Percentiles rank a stretch among this genome's conserved stretches.
Evolutionary conservation across 2,329 filamentous ascomycete species (phyloP).

Genomic region (Venturiaceae sp.): DNA sequence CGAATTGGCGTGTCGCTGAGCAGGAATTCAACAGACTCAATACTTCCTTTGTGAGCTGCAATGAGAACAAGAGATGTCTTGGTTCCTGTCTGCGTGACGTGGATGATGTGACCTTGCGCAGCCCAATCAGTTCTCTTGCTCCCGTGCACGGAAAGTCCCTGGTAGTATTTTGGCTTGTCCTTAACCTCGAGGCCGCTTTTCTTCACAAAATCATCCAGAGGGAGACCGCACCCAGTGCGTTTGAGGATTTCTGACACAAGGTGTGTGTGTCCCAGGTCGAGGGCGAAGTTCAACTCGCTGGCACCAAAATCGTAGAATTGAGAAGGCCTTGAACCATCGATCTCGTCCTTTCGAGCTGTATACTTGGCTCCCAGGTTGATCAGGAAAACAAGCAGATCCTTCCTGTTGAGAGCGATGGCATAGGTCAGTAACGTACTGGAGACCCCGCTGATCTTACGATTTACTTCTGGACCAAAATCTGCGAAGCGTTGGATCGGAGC

Average conservation of each 20-base stretch:
- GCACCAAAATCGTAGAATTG: conserved; percentile 16
- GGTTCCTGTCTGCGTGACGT: conserved; percentile 9
- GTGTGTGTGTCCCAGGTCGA: conserved; percentile 39
- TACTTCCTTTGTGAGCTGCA: conserved; percentile 45
- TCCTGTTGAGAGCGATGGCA: conserved; percentile 44
- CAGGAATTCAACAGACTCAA: conserved; percentile 71
- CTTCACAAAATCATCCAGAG: conserved; percentile 56
- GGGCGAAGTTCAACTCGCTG: conserved; percentile 28
- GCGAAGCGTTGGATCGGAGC: conserved; percentile 9
- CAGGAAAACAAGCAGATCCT: conserved; percentile 44
- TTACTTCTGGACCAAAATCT: not conserved
- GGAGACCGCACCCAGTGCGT: conserved; percentile 57
- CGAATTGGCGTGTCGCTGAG: conserved; percentile 59
- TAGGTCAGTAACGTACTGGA: conserved; percentile 24
- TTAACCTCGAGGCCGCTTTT: conserved; percentile 53
- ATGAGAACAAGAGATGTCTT: conserved; percentile 50
- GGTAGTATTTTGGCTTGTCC: conserved; percentile 62
- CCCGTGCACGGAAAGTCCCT: conserved; percentile 66
- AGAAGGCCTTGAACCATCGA: not conserved
- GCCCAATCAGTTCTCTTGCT: conserved; percentile 70
- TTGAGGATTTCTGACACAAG: conserved; percentile 57
- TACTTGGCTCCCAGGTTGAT: conserved; percentile 43
- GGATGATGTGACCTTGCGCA: conserved; percentile 42
- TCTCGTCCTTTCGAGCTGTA: conserved; percentile 6
- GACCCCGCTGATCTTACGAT: not conserved